Percentiles rank a stretch among this genome's conserved stretches.
Conservation (phyloP, 2,329 filamentous ascomycete species). For the Tolypocladium amazonense region DNA sequence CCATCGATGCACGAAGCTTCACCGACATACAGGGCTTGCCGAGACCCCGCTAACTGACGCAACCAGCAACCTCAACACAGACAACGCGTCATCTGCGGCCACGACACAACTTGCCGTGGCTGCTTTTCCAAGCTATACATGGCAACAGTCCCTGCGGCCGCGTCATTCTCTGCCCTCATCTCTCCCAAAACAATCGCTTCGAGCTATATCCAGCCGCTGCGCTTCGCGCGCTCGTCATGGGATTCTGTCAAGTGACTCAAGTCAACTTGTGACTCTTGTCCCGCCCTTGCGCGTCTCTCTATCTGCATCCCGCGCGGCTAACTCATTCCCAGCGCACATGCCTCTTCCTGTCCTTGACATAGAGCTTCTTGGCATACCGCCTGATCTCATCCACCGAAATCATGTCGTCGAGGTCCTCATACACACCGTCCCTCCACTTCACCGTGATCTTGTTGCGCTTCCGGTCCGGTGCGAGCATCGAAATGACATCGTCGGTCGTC, state of each 20-base stretch:
- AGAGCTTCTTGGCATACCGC: conserved; percentile 8
- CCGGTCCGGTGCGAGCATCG: conserved; percentile 13
- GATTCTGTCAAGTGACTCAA: neutral
- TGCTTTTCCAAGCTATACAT: neutral
- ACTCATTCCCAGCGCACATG: conserved; percentile 10
- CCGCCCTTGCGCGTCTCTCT: neutral
- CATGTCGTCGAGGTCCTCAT: conserved; percentile 11
- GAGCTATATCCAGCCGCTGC: neutral
- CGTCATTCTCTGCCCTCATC: neutral
- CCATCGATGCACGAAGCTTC: neutral
- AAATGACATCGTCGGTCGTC: conserved; percentile 8
- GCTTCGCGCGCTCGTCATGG: neutral
- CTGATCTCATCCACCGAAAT: conserved; percentile 12
- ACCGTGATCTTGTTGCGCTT: conserved; percentile 14
- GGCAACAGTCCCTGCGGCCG: neutral
- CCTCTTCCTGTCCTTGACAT: conserved; percentile 14
- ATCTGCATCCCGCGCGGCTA: neutral
- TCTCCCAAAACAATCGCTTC: neutral
- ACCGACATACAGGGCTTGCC: neutral
- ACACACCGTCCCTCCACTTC: conserved; percentile 14
- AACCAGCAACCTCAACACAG: neutral
- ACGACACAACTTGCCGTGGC: neutral
- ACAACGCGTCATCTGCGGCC: neutral
- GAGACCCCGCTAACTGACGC: neutral
- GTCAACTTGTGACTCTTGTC: too few relatives aligned